Base-by-base conservation (phyloP, 2,329 filamentous ascomycete genomes). In the Fusarium mexicanum region DNA sequence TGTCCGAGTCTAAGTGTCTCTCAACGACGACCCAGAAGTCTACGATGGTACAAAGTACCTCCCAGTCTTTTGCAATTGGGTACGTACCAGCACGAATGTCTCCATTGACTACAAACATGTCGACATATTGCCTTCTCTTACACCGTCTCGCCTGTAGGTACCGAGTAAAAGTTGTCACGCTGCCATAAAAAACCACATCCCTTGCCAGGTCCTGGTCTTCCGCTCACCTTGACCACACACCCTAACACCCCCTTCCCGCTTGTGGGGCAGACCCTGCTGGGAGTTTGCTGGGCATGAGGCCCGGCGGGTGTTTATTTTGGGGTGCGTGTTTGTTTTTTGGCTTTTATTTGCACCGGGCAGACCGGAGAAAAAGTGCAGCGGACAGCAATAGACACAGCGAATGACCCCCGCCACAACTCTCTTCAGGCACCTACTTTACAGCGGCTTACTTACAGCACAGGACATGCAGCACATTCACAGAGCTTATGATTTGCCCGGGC, bases 31-130 rank as follows among this genome's bases (percentile, higher is more conserved):
- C 65, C 65, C 53, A 67, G 65, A 64, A 64, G 61, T 64, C 60
- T 61, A 70, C 64, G 71, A 68, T 74, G 75, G 71, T 77, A 77
- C 75, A 41, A 75, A 62, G 69, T 73, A 70, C 74, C 61, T 44
- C 44, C 31, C 48, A 13, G 55, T 64, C 69, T 40, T 43, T 74
- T 50, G 26, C 35, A 46, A 62, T 29, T n/a, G 24, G 67, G 72
- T 73, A 75, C 72, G 73, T 74, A 76, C 73, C 63, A 40, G 35
- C 61, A n/a, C 43, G 59, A 50, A 55, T 41, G 48, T 44, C 58
- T 71, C 67, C 54, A 46, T 59, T 44, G 65, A 60, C 51, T 60
- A 46, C 69, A 61, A 44, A 43, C 37, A 72, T 76, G 62, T 71
- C 66, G 66, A 73, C 62, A 75, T 64, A 59, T 73, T 73, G 53